Base-by-base conservation (phyloP, 495 filamentous ascomycete species). In the Podospora bellae-mahoneyi region DNA sequence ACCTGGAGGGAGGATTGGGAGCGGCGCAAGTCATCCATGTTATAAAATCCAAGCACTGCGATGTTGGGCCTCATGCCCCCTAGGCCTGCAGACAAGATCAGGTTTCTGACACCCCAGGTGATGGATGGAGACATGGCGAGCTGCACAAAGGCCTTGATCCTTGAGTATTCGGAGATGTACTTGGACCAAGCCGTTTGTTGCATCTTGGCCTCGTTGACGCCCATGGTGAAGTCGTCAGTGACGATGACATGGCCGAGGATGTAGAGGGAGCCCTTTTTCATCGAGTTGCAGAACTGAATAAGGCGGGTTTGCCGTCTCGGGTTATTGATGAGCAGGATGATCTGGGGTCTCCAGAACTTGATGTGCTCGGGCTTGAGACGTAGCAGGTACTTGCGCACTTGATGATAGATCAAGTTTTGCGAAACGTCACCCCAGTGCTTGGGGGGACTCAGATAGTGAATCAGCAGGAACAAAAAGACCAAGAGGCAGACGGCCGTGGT, bases 1-100 rank as follows among this genome's bases (percentile, higher is more conserved):
- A 81, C 73, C 10, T 77, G 71, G 48, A 78, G 68, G 2, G 73
- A 30, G 5, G 78, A 79, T 77, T 74, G 28, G 7, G 83, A 83
- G 56, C 81, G 73, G 58, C 89, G 84, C 60, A 89, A 84, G 60
- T 94, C 91, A 58, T 91, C 89, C 64, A 96, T 82, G 72, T 91
- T 91, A 74, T 88, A 91, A 73, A 90, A 89, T 13, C 89, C 89
- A 62, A 91, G 73, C 28, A 96, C 84, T 15, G 90, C 91, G 67
- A 96, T 95, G 71, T 96, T 96, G 2, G 92, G 92, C 61, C 92
- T 77, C 92, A 96, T 96, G 9, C 92, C 92, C n/a, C 92, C 92
- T 4, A 96, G 80, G 0, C 92, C 92, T 23, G 92, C 87, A 20
- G 89, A 92, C 34, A 96, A 80, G 20, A 93, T 90, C 55, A 95